Base-by-base conservation (phyloP, 495 filamentous ascomycete species). In the Penicillium samsonianum region DNA sequence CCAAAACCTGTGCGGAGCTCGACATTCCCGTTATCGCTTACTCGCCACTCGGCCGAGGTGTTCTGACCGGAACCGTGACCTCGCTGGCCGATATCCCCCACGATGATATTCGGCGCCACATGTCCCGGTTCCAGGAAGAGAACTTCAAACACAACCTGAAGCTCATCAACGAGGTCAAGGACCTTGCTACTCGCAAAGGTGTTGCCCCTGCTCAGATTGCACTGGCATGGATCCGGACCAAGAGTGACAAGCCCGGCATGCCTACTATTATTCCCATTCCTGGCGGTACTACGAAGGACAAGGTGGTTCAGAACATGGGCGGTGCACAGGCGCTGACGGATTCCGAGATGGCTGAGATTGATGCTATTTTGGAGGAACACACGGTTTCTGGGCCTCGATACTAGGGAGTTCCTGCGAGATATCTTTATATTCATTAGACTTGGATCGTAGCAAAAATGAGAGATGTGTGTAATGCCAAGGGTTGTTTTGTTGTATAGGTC, bases 241-340 rank as follows among this genome's bases (percentile, higher is more conserved):
- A 86, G 53, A 80, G 82, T 44, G 73, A 72, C 30, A 76, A 80
- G 62, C 75, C 84, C 40, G 89, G 85, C 12, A 79, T 87, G 67
- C 84, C 85, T 12, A 80, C 78, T 5, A 88, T 96, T 62, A 87
- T 95, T 54, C 92, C 91, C 4, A 95, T 96, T 60, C 92, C 91
- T 1, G 91, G 92, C 14, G 83, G 72, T 23, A 80, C 78, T 23
- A 80, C 77, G 16, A 65, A 60, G 33, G 74, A 76, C 53, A 78
- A 74, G 64, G 71, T 80, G 20, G 63, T 63, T 19, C 78, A 83
- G 61, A 83, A 83, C 38, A 62, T 71, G 60, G 48, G 61, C 22
- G 75, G 71, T 16, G 65, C 76, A 16, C 67, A 70, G 14, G 33
- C 61, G 31, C 54, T 81, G 17, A 62, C 65, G 8, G 71, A 75